Evolutionary conservation across 2,329 filamentous ascomycete species (phyloP).

Genomic region (Pezizomycotina sp.): DNA sequence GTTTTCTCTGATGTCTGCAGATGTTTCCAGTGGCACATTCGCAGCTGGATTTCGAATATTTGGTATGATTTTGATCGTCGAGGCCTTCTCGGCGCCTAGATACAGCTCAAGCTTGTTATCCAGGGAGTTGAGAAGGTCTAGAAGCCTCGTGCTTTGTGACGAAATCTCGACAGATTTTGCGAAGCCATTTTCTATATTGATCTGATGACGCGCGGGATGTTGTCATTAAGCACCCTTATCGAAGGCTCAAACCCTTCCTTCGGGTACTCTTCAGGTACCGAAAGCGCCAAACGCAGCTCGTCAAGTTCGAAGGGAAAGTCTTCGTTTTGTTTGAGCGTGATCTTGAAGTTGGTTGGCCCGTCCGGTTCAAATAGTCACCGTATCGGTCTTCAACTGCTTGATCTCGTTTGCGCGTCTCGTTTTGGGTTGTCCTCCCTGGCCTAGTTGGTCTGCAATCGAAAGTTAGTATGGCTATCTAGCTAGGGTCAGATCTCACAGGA

Average conservation of each 20-base stretch:
- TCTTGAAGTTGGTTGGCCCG: slow-evolving; percentile 11
- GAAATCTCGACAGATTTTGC: slow-evolving; percentile 11
- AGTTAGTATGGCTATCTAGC: too few relatives aligned
- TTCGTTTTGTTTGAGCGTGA: slow-evolving; percentile 15
- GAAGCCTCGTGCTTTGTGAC: slow-evolving; percentile 17
- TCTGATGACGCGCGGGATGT: slow-evolving; percentile 20
- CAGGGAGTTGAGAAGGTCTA: slow-evolving; percentile 20
- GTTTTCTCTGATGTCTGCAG: too few relatives aligned
- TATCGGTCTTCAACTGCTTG: slow-evolving; percentile 19
- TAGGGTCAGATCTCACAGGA: too few relatives aligned
- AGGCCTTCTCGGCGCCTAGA: slow-evolving; percentile 19
- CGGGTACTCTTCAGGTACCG: slow-evolving; percentile 10
- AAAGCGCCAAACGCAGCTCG: slow-evolving; percentile 15
- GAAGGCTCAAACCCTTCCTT: slow-evolving; percentile 10
- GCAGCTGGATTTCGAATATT: too few relatives aligned
- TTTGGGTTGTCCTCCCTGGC: slow-evolving; percentile 16
- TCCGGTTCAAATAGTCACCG: slow-evolving; percentile 13
- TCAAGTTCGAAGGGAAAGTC: slow-evolving; percentile 21
- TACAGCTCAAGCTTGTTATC: slow-evolving; percentile 20
- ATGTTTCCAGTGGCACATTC: too few relatives aligned
- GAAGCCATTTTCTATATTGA: slow-evolving; percentile 22
- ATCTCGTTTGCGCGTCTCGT: slow-evolving; percentile 19
- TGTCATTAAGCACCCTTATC: slow-evolving; percentile 20
- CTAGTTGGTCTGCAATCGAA: slow-evolving; percentile 12
- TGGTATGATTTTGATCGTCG: slow-evolving; percentile 21